Evolutionary conservation across 345 rosid genomes (phyloP).

Genomic region (Melaleuca alternifolia): DNA sequence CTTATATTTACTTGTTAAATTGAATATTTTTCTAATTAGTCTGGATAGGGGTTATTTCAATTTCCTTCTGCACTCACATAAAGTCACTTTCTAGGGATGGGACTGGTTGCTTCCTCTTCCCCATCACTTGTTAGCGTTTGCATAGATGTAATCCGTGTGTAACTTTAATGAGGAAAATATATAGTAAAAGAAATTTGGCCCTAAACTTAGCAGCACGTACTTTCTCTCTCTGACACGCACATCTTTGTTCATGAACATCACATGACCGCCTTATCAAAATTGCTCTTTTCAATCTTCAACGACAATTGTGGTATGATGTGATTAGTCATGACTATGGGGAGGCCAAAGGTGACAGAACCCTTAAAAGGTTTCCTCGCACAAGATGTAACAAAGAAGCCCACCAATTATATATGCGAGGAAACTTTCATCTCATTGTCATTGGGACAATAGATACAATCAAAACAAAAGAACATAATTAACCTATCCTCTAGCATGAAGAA

Average conservation of each 20-base stretch:
- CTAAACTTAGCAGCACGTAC: background rate
- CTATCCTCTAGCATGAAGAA: background rate
- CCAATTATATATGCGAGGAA: background rate
- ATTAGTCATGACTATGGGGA: background rate
- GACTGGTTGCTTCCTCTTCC: background rate
- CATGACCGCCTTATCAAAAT: accelerated
- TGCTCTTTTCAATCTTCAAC: background rate
- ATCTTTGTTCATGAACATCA: background rate
- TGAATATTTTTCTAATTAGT: too few relatives aligned
- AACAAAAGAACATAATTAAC: background rate
- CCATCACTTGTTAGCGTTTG: background rate
- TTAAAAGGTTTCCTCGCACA: background rate
- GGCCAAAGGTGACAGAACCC: background rate
- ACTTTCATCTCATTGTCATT: background rate
- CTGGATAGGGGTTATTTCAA: background rate
- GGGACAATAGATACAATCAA: background rate
- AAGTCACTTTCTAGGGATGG: background rate
- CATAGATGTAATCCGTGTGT: background rate
- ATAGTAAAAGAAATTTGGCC: background rate
- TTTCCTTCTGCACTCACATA: background rate
- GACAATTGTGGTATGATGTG: background rate
- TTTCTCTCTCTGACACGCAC: background rate
- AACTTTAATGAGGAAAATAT: background rate
- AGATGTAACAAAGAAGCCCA: background rate
- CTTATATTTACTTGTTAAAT: background rate